phyloP scores from a whole-genome alignment of 208 protist species.

The Trypanosoma congolense region DNA sequence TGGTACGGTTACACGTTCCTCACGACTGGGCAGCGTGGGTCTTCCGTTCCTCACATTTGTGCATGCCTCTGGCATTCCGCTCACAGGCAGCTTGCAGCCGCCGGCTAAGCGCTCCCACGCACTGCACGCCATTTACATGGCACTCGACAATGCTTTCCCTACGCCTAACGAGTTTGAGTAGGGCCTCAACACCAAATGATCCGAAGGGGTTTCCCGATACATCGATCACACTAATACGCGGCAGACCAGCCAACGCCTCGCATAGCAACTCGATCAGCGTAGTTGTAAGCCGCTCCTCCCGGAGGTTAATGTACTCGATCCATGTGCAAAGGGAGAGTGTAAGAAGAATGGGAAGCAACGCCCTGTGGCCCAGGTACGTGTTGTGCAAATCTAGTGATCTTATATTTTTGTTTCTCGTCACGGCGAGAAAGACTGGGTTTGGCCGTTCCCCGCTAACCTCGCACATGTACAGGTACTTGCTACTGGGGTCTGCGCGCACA shows the following conservation, averaged over 20 bases:
- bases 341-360: slow-evolving; percentile 34
- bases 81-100: slow-evolving; percentile 32
- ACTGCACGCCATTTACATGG: slow-evolving; percentile 27
- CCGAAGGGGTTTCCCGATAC: slow-evolving; percentile 65
- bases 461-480: slow-evolving; percentile 27
- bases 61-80: slow-evolving; percentile 16
- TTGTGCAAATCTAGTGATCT: slow-evolving; percentile 20
- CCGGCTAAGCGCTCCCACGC: slow-evolving; percentile 26
- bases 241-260: slow-evolving; percentile 23
- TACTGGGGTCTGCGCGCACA: slow-evolving; percentile 11
- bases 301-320: slow-evolving; percentile 35
- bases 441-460: slow-evolving; percentile 16
- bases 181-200: slow-evolving; percentile 34
- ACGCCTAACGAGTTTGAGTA: slow-evolving; percentile 31
- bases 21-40: neutral
- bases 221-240: slow-evolving; percentile 29
- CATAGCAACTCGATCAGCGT: slow-evolving; percentile 36
- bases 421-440: slow-evolving; percentile 16
- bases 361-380: slow-evolving; percentile 33
- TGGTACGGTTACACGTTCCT: no score
- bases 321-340: slow-evolving; percentile 37
- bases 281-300: slow-evolving; percentile 36
- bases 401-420: slow-evolving; percentile 5
- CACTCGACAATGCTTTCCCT: slow-evolving; percentile 30
- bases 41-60: neutral